These are phyloP conservation scores for Solanum commersonii DNA, from an alignment of 257 asterid genomes.

Conservation along the genomic window DNA sequence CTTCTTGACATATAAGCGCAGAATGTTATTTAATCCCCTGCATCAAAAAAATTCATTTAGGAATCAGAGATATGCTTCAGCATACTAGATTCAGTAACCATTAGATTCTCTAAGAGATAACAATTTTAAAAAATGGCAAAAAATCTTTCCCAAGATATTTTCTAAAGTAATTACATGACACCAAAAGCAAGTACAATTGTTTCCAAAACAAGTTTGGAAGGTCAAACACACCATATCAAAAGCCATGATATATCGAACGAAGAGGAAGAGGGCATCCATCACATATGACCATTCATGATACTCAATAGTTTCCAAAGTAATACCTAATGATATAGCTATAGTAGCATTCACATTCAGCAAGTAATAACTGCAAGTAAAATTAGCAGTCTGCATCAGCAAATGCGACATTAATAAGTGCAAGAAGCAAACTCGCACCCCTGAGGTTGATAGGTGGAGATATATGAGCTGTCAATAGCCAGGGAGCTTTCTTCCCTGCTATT, in stretches of 20 bases:
- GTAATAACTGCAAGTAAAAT: neutral
- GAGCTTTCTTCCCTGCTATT: neutral
- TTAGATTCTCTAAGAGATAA: neutral
- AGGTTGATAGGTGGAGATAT: neutral
- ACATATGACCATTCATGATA: neutral
- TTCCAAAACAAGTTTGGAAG: neutral
- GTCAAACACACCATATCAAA: neutral
- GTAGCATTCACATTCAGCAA: neutral
- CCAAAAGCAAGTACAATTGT: neutral
- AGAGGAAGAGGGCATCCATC: neutral
- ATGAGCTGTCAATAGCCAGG: neutral
- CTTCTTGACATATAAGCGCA: conserved; percentile 84
- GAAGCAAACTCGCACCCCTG: neutral
- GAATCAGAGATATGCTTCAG: neutral
- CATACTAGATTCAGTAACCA: neutral
- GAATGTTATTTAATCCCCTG: conserved; percentile 92
- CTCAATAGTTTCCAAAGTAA: neutral
- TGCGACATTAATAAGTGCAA: neutral
- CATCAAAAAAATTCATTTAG: conserved; percentile 8
- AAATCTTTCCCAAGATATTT: neutral
- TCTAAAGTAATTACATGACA: neutral
- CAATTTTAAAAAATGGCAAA: neutral
- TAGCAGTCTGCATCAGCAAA: neutral
- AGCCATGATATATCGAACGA: neutral
- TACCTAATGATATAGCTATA: neutral